Evolutionary conservation across 768 basidiomycete species (phyloP), one percentile per base, ranked within the genome.

Genomic region (Tylopilus vinaceipallidus): DNA sequence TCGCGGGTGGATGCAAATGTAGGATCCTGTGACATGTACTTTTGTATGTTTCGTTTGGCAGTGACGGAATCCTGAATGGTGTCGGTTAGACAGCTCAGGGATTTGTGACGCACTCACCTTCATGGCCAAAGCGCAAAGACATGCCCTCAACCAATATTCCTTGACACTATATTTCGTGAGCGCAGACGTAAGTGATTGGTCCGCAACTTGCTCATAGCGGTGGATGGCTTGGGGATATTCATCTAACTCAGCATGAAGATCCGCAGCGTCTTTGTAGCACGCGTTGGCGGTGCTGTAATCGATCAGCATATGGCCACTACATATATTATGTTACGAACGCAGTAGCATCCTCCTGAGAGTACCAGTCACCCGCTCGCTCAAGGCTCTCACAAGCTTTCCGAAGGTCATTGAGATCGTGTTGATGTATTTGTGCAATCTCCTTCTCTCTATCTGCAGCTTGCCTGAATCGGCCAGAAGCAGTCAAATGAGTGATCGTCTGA

Each of bases 101-200:
- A 20, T 27, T 24, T 23, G 19, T 29, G 30, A n/a, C 34, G 33
- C 27, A 72, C 88, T 58, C 70, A 95, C 95, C 52, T 76, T 78
- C 78, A 87, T 84, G 7, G 94, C 95, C 47, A 98, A 74, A 14
- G 88, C 88, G 66, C 97, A 98, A 19, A 99, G 73, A 29, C 82
- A 82, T 3, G 93, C 80, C 59, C 84, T 79, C 30, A 98, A 75
- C 92, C 94, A 98, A 63, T 95, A 95, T 58, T 98, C 97, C 73
- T 98, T 98, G 59, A 98, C 97, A 54, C 89, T 93, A 73, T 98
- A 99, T 69, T 93, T 94, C n/a, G 97, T 98, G 59, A 98, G 71
- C 9, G 86, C 75, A 17, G 89, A 91, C 0, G 71, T 71, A 36
- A 98, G 76, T 9, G 88, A 90, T 63, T 88, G 84, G 54, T 86